Evolutionary conservation across 306 rosid genomes (phyloP).

Genomic region (Quercus berberidifolia): DNA sequence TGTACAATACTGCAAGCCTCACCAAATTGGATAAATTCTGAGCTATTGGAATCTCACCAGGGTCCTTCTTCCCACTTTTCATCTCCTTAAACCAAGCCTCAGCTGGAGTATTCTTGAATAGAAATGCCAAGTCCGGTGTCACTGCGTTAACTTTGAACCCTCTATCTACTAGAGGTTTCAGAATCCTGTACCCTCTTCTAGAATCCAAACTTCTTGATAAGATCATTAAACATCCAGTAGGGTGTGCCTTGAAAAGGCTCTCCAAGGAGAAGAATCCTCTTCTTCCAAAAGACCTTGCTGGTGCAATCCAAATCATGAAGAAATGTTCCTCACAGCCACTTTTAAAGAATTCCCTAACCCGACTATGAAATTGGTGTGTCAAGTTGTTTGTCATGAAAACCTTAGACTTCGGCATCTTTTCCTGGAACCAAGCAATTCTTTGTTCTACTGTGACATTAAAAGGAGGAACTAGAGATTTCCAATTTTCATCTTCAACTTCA

Average conservation of each 20-base stretch:
- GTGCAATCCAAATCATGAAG: slow-evolving; percentile 74
- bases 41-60: slow-evolving; percentile 72
- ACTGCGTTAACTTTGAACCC: slow-evolving; percentile 58
- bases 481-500: slow-evolving; percentile 15
- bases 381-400: slow-evolving; percentile 44
- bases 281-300: slow-evolving; percentile 34
- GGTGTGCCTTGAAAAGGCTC: slow-evolving; percentile 62
- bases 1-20: slow-evolving; percentile 62
- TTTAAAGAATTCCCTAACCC: slow-evolving; percentile 38
- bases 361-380: slow-evolving; percentile 33
- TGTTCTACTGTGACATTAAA: slow-evolving; percentile 36
- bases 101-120: slow-evolving; percentile 59
- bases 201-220: slow-evolving; percentile 64
- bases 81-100: slow-evolving; percentile 55
- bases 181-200: slow-evolving; percentile 34
- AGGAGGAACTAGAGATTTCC: slow-evolving; percentile 38
- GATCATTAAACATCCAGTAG: slow-evolving; percentile 64
- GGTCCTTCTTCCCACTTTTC: slow-evolving; percentile 62
- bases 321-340: slow-evolving; percentile 43
- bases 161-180: slow-evolving; percentile 56
- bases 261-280: slow-evolving; percentile 52
- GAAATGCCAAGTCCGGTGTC: slow-evolving; percentile 62
- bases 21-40: slow-evolving; percentile 76
- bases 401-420: slow-evolving; percentile 31
- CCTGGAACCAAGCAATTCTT: slow-evolving; percentile 51